Conservation (phyloP, 2,329 filamentous ascomycete genomes). For the Cladosporium sp. region DNA sequence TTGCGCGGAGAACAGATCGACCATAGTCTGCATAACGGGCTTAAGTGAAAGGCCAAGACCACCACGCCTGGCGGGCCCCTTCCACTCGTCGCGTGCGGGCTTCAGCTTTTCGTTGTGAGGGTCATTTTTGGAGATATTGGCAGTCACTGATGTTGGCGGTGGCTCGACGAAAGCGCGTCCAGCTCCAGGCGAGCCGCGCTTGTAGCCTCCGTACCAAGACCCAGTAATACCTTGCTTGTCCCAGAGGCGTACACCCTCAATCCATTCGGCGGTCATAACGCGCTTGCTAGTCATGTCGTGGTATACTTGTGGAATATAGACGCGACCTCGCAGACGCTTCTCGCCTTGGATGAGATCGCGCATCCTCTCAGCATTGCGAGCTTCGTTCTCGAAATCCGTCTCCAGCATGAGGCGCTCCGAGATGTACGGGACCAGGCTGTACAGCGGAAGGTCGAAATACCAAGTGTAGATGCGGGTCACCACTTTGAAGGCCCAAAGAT, state of each 20-base stretch:
- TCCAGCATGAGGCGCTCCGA: slow-evolving; percentile 87
- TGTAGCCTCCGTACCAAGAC: slow-evolving; percentile 73
- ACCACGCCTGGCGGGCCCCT: slow-evolving; percentile 65
- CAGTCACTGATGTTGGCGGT: slow-evolving; percentile 33
- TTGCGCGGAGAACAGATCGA: slow-evolving; percentile 93
- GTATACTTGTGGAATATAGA: slow-evolving; percentile 86
- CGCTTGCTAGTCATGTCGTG: slow-evolving; percentile 75
- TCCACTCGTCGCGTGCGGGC: slow-evolving; percentile 75
- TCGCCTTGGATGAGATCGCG: slow-evolving; percentile 69
- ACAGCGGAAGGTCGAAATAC: slow-evolving; percentile 90
- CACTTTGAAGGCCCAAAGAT: slow-evolving; percentile 92
- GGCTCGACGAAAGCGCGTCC: slow-evolving; percentile 59
- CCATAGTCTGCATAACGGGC: slow-evolving; percentile 93
- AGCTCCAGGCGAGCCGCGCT: slow-evolving; percentile 72
- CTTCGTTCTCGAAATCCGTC: slow-evolving; percentile 92
- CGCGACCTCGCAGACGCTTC: slow-evolving; percentile 68
- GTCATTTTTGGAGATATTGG: slow-evolving; percentile 38
- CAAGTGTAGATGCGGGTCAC: slow-evolving; percentile 77
- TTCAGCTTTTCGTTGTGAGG: slow-evolving; percentile 63
- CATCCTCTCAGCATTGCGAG: slow-evolving; percentile 83
- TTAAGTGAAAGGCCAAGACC: slow-evolving; percentile 78
- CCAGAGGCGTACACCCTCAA: slow-evolving; percentile 89
- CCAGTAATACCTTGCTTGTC: slow-evolving; percentile 77
- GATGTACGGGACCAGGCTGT: slow-evolving; percentile 86
- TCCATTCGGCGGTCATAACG: slow-evolving; percentile 95